Percentiles rank a stretch among this genome's conserved stretches.
phyloP scores from a whole-genome alignment of 371 early-diverging fungal species.

The Basidiobolus meristosporus region DNA sequence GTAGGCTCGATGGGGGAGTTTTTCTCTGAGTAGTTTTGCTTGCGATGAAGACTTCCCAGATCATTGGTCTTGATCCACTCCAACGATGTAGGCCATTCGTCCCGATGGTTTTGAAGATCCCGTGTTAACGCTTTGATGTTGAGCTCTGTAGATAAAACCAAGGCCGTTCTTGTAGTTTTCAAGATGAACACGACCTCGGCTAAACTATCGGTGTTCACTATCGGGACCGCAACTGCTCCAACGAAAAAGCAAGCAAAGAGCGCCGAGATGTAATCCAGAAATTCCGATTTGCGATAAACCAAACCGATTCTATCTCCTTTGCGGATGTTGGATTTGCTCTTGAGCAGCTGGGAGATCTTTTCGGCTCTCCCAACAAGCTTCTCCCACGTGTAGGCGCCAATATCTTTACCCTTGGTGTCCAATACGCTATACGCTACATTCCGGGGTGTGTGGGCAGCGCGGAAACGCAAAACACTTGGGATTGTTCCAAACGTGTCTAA shows the following conservation, averaged over 20 bases:
- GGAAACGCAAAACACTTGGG: conserved; percentile 28
- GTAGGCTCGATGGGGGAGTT: conserved; percentile 17
- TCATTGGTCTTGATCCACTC: conserved; percentile 66
- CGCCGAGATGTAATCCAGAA: conserved; percentile 56
- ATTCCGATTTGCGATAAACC: conserved; percentile 60
- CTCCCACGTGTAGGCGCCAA: conserved; percentile 41
- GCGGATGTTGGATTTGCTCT: conserved; percentile 19
- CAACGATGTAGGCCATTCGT: conserved; percentile 38
- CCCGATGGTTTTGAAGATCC: conserved; percentile 32
- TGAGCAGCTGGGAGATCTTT: conserved; percentile 36
- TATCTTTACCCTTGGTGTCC: conserved; percentile 55
- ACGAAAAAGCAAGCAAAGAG: conserved; percentile 61
- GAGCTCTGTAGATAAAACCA: conserved; percentile 64
- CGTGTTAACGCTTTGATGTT: conserved; percentile 47
- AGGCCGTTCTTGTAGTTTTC: conserved; percentile 30
- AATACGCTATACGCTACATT: conserved; percentile 41
- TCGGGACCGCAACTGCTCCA: conserved; percentile 68
- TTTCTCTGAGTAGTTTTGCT: conserved; percentile 14
- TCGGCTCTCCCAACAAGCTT: conserved; percentile 49
- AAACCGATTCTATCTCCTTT: conserved; percentile 55
- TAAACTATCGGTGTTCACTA: conserved; percentile 57
- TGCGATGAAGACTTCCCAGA: conserved; percentile 31
- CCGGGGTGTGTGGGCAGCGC: conserved; percentile 22
- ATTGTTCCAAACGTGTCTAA: conserved; percentile 15
- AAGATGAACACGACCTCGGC: conserved; percentile 58